Evolutionary conservation across 2,329 filamentous ascomycete genomes (phyloP).

Genomic region (Colletotrichum spinosum): DNA sequence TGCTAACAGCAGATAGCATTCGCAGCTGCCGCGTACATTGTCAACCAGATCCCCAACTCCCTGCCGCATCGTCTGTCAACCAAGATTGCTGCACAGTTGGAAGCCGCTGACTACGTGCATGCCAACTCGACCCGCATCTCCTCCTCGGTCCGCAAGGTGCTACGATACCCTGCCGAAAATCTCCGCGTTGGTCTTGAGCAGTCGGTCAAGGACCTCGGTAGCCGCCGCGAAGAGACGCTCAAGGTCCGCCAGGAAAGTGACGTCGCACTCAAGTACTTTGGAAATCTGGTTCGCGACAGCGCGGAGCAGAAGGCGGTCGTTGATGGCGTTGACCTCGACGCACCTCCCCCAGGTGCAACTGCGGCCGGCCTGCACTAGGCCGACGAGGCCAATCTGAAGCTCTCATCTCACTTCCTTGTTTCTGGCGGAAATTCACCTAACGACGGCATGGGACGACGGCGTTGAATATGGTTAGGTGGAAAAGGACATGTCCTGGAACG

Average conservation of each 20-base stretch:
- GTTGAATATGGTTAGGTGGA: constrained; percentile 22
- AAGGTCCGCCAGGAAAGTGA: constrained; percentile 88
- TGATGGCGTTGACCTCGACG: constrained; percentile 66
- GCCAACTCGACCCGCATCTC: constrained; percentile 87
- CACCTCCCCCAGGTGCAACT: constrained; percentile 54
- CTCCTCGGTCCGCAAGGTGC: constrained; percentile 85
- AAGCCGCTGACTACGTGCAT: constrained; percentile 91
- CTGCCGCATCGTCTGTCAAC: constrained; percentile 85
- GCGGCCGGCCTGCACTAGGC: constrained; percentile 32
- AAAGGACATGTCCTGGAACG: constrained; percentile 26
- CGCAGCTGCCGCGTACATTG: constrained; percentile 81
- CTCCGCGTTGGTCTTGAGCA: constrained; percentile 86
- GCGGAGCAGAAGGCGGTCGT: constrained; percentile 63
- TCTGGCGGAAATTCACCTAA: constrained; percentile 31
- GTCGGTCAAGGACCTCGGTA: constrained; percentile 84
- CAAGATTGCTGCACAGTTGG: constrained; percentile 86
- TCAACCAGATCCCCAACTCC: constrained; percentile 89
- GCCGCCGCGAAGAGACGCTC: constrained; percentile 82
- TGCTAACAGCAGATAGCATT: constrained; percentile 62
- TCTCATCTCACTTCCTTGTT: constrained; percentile 27
- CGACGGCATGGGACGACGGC: constrained; percentile 34
- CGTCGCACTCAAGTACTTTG: constrained; percentile 89
- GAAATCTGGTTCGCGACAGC: constrained; percentile 80
- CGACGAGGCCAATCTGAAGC: background rate
- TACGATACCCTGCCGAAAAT: constrained; percentile 88